Evolutionary conservation across 129 eudicot species (phyloP).

Genomic region (Rutidosis leptorrhynchoides): DNA sequence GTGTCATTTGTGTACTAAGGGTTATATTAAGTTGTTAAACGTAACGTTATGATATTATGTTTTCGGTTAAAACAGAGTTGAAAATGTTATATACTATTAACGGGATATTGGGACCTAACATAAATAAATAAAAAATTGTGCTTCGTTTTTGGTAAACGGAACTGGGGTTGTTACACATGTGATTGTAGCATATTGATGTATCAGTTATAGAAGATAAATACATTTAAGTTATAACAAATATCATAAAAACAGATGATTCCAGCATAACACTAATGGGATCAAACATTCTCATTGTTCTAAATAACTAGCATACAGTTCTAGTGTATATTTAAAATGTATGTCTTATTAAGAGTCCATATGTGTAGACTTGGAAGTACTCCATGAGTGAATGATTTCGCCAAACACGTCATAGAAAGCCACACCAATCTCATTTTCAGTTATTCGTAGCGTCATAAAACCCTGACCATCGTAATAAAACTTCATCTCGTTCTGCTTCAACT

Average conservation of each 20-base stretch:
- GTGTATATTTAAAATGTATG: neutral
- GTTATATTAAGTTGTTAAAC: no score
- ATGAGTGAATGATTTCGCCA: constrained; percentile 60
- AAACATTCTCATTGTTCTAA: constrained; percentile 3
- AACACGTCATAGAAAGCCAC: constrained; percentile 52
- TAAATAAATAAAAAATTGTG: no score
- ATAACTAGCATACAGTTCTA: neutral
- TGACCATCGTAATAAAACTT: constrained; percentile 83
- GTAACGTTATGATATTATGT: no score
- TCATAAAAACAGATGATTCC: constrained; percentile 3
- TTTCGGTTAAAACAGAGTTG: no score
- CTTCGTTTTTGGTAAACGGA: no score
- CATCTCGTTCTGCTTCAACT: constrained; percentile 41
- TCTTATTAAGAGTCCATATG: constrained; percentile 21
- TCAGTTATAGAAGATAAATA: neutral
- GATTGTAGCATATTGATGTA: no score
- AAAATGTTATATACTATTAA: no score
- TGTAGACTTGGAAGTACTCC: constrained; percentile 49
- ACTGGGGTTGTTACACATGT: no score
- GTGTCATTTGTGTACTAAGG: no score
- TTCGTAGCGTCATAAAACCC: constrained; percentile 69
- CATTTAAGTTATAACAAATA: neutral
- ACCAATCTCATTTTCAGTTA: constrained; percentile 35
- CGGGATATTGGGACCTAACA: no score
- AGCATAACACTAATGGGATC: neutral